phyloP scores from a whole-genome alignment of 2,329 filamentous ascomycete species.

The Ophiostoma triangulosporum region DNA sequence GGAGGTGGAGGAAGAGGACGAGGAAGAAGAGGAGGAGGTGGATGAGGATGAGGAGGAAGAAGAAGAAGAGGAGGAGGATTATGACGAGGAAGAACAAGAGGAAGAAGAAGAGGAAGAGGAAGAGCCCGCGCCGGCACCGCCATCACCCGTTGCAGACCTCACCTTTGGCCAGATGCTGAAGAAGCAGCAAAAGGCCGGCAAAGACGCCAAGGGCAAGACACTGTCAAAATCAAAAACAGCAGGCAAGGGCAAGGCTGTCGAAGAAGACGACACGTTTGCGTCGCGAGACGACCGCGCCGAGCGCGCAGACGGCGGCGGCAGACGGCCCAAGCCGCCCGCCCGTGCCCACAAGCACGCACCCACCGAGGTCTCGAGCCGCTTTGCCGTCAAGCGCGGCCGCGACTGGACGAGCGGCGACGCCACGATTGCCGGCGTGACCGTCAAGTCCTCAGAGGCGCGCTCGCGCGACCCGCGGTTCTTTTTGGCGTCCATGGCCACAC shows the following conservation, averaged over 20 bases:
- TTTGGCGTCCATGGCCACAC: constrained; percentile 37
- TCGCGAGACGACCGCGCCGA: neutral
- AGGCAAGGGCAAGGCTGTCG: neutral
- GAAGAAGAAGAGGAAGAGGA: neutral
- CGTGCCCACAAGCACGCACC: constrained; percentile 74
- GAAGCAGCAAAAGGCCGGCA: constrained; percentile 4
- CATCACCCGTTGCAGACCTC: constrained; percentile 3
- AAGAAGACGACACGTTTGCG: neutral
- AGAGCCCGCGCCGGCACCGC: constrained; percentile 11
- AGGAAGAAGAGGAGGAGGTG: constrained; percentile 16
- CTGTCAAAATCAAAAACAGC: neutral
- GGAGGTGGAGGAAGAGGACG: constrained; percentile 13
- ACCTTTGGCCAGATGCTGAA: constrained; percentile 11
- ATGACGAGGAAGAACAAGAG: constrained; percentile 10
- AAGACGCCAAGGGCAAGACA: neutral
- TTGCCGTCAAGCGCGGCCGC: constrained; percentile 68
- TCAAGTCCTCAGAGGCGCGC: constrained; percentile 30
- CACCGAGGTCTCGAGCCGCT: constrained; percentile 66
- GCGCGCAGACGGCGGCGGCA: neutral
- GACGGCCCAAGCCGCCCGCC: constrained; percentile 14
- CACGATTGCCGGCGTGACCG: constrained; percentile 29
- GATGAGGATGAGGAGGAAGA: constrained; percentile 19
- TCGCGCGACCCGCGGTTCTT: constrained; percentile 83
- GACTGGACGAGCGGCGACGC: constrained; percentile 24
- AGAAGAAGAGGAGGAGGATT: constrained; percentile 25